Evolutionary conservation across 2,329 filamentous ascomycete species (phyloP).

Genomic region (Gnomoniopsis smithogilvyi): DNA sequence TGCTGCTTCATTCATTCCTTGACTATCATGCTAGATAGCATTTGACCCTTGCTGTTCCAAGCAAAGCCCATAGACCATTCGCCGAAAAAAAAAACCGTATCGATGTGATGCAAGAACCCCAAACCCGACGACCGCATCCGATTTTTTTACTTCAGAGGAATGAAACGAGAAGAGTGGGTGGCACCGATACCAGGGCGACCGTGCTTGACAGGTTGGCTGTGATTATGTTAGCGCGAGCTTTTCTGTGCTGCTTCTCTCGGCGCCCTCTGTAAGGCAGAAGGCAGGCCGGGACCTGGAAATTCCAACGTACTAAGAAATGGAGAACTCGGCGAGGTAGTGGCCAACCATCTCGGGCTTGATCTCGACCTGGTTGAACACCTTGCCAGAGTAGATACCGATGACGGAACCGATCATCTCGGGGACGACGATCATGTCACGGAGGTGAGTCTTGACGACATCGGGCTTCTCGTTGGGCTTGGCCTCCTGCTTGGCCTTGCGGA

Average conservation of each 20-base stretch:
- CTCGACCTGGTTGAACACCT: constrained; percentile 99
- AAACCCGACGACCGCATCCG: constrained; percentile 39
- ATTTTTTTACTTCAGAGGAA: constrained; percentile 90
- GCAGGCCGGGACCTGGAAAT: background rate
- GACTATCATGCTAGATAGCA: constrained; percentile 42
- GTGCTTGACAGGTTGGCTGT: constrained; percentile 99
- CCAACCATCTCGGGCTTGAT: constrained; percentile 99
- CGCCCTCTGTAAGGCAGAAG: background rate
- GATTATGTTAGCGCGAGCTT: constrained; percentile 44
- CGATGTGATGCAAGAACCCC: constrained; percentile 52
- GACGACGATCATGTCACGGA: constrained; percentile 99
- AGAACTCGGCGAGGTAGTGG: constrained; percentile 99
- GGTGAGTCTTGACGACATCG: constrained; percentile 97
- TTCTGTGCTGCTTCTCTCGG: background rate
- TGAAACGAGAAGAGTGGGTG: constrained; percentile 99
- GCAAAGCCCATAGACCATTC: constrained; percentile 53
- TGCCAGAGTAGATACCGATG: constrained; percentile 98
- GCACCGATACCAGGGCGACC: constrained; percentile 99
- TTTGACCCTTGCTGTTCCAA: constrained; percentile 39
- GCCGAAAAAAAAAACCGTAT: constrained; percentile 45
- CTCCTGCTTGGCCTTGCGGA: constrained; percentile 99
- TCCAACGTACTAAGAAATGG: constrained; percentile 92
- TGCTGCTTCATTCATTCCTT: constrained; percentile 34
- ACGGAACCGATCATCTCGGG: constrained; percentile 99
- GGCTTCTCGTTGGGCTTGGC: constrained; percentile 99